Base-by-base conservation (phyloP, 257 asterid genomes). In the Echium plantagineum region DNA sequence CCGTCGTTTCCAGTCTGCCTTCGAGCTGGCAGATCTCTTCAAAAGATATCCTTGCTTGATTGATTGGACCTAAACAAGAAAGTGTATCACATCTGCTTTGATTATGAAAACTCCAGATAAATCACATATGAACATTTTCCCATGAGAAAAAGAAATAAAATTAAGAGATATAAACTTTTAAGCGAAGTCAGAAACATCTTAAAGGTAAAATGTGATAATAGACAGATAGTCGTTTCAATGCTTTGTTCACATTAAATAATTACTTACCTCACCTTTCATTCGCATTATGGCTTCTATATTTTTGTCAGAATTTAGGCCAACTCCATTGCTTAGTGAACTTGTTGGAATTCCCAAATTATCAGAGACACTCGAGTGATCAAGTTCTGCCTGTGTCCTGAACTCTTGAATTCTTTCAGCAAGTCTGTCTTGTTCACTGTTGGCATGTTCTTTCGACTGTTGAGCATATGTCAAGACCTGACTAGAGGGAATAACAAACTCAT, bases 1-100 rank as follows among this genome's bases (percentile, higher is more conserved):
- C 78, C 97, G 80, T 73, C 98, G 89, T 77, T 86, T 91, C 98
- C 98, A 91, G 72, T 88, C 94, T 63, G 95, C 94, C 77, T 95
- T 82, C 82, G 85, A 81, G 77, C 93, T 85, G 51, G 95, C 83
- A 46, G 97, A 91, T 74, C 85, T 84, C 76, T 91, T 91, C 61
- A 83, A 80, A 68, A 91, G 95, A 78, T 91, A 91, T 55, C 98
- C 98, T 71, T 91, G 97, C 79, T 86, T 91, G 76, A 91, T 82
- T 54, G 95, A 78, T 74, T 82, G 87, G 69, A 86, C 90, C 97
- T 85, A 77, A 69, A 56, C 65, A 61, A 70, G 20, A 52, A 73
- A 63, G 55, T 59, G 15, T 54, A 30, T 26, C 32, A 69, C 26
- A 57, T 60, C 62, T 61, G 35, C 15, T 9, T 53, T 22, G 15